Evolutionary conservation across 2,329 filamentous ascomycete species (phyloP), one percentile per base, ranked within the genome.

Genomic region (Fusarium sp.): DNA sequence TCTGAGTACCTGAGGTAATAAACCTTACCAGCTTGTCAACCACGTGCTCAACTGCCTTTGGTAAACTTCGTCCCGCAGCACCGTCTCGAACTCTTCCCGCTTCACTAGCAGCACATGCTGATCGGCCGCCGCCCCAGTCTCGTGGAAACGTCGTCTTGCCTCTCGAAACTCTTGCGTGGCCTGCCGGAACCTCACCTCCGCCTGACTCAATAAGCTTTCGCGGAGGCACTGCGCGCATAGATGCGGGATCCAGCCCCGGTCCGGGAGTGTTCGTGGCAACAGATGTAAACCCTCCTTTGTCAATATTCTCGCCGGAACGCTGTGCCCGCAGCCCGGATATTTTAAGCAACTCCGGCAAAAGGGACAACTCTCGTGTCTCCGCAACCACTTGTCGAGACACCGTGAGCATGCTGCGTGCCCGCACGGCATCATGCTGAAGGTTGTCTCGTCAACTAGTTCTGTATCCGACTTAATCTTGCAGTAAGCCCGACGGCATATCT

Each of bases 391-490:
- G 3, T 64, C 40, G 17, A 84, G 59, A 44, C 83, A 84, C 3
- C 10, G 17, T 6, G 67, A 51, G 58, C 82, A 81, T 5, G 71
- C 80, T 6, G 80, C 67, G 61, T 85, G 83, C 0, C 81, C 82
- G 42, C 83, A 84, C 0, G 83, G 80, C 27, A 83, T 67, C 2
- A 84, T 79, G 4, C 73, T 68, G 1, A 82, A 77, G 1, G 71
- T 73, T 11, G 64, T 69, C 35, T 77, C 64, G 22, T 63, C 64
- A 31, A 51, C 38, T 40, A 58, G 62, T 56, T 72, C 55, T 46
- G 53, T 20, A 20, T 71, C 72, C n/a, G 70, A 27, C n/a, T 62
- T 69, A 49, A 80, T 71, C 49, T 68, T 27, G 29, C 74, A 71
- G 33, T 57, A 62, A 12, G 64, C 70, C 33, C 74, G 69, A 29